Percentiles rank a stretch among this genome's conserved stretches.
Conservation (phyloP, 2,329 filamentous ascomycete species). For the Didymella exigua region DNA sequence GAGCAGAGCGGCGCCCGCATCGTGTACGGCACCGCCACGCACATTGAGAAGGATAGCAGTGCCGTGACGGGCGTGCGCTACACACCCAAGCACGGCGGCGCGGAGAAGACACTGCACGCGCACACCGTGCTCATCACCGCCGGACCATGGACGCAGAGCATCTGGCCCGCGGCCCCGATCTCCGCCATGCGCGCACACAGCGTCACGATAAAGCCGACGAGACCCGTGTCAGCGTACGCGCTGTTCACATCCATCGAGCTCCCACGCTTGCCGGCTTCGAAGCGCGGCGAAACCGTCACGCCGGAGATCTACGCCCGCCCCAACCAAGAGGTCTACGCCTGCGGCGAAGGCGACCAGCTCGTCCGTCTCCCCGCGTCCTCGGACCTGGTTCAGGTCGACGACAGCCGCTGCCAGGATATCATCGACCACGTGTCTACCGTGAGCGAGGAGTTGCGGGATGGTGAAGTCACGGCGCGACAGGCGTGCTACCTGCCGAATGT, state of each 20-base stretch:
- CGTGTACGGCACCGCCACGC: conserved; percentile 70
- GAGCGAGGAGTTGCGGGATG: conserved; percentile 53
- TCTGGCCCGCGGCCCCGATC: conserved; percentile 64
- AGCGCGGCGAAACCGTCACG: conserved; percentile 62
- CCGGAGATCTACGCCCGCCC: conserved; percentile 95
- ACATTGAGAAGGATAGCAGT: conserved; percentile 64
- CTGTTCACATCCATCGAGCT: conserved; percentile 87
- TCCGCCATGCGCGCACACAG: conserved; percentile 66
- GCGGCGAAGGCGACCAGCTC: conserved; percentile 81
- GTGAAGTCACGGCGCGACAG: conserved; percentile 72
- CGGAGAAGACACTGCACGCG: conserved; percentile 55
- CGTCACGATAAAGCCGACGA: conserved; percentile 63
- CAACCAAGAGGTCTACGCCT: conserved; percentile 89
- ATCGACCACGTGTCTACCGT: conserved; percentile 75
- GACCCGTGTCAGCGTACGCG: conserved; percentile 71
- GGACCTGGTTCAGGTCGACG: conserved; percentile 77
- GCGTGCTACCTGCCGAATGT: conserved; percentile 93
- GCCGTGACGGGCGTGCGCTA: conserved; percentile 69
- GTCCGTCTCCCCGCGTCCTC: conserved; percentile 77
- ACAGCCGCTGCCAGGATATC: conserved; percentile 80
- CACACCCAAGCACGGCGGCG: conserved; percentile 55
- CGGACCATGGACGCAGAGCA: conserved; percentile 64
- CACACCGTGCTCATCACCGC: conserved; percentile 65
- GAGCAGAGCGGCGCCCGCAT: conserved; percentile 64
- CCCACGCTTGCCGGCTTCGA: conserved; percentile 57